phyloP scores from a whole-genome alignment of 2,329 filamentous ascomycete genomes.

The Aspergillus ustus region DNA sequence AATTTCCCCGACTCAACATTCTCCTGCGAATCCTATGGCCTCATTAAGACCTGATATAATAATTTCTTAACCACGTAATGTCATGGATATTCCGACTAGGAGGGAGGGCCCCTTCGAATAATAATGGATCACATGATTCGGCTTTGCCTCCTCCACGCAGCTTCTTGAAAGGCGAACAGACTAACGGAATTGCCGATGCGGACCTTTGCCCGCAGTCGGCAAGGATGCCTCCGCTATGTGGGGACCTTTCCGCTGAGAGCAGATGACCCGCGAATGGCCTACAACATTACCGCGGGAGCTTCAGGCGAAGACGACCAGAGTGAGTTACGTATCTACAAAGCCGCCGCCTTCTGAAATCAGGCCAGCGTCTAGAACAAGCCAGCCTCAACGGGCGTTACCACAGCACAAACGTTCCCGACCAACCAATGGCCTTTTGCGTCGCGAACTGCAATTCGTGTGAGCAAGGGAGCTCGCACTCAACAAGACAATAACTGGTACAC shows the following conservation, averaged over 20 bases:
- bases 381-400: too few relatives aligned
- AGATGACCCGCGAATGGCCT: neutral
- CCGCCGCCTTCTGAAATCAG: too few relatives aligned
- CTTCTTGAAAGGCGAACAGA: neutral
- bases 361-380: too few relatives aligned
- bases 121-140: neutral
- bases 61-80: too few relatives aligned
- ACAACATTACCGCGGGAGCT: too few relatives aligned
- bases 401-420: too few relatives aligned
- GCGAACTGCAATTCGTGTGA: too few relatives aligned
- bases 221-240: slow-evolving; percentile 9
- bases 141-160: neutral
- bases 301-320: too few relatives aligned
- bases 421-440: too few relatives aligned
- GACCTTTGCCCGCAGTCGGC: slow-evolving; percentile 14
- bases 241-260: neutral
- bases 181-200: neutral
- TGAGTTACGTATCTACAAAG: too few relatives aligned
- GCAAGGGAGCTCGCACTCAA: too few relatives aligned
- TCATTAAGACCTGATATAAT: neutral
- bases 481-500: too few relatives aligned
- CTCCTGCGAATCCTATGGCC: neutral
- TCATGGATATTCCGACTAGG: neutral
- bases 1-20: neutral
- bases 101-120: neutral